Evolutionary conservation across 2,329 filamentous ascomycete species (phyloP).

Genomic region (Orbilia blumenaviensis): DNA sequence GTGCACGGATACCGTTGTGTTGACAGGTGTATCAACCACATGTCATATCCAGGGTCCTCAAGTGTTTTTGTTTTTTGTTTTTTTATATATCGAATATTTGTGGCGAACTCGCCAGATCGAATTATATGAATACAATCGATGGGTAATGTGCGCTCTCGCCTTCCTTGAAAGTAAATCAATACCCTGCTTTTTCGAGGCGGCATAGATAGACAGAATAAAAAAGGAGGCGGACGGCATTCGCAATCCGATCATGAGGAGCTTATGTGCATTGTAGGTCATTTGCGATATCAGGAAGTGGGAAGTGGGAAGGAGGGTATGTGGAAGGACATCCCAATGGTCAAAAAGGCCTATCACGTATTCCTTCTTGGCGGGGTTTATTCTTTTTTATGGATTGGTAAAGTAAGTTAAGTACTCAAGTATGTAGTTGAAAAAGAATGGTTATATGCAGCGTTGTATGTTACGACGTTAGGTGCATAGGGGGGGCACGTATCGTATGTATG

Average conservation of each 20-base stretch:
- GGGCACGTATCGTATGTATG: no score
- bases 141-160: no score
- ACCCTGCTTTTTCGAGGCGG: neutral
- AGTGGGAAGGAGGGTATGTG: neutral
- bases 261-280: conserved; percentile 2
- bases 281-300: neutral
- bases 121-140: no score
- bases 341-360: no score
- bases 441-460: neutral
- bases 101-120: neutral
- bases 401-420: no score
- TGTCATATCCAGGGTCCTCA: no score
- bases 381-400: no score
- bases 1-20: neutral
- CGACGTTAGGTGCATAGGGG: conserved; percentile 4
- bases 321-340: conserved; percentile 25
- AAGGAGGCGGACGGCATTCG: neutral
- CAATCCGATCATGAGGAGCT: neutral
- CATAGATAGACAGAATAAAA: neutral
- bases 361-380: no score
- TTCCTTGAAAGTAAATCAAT: no score
- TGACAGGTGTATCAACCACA: neutral
- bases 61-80: no score
- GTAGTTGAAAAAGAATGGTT: no score
- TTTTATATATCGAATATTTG: neutral